Base-by-base conservation (phyloP, 129 eudicot genomes). In the Daucus carota region DNA sequence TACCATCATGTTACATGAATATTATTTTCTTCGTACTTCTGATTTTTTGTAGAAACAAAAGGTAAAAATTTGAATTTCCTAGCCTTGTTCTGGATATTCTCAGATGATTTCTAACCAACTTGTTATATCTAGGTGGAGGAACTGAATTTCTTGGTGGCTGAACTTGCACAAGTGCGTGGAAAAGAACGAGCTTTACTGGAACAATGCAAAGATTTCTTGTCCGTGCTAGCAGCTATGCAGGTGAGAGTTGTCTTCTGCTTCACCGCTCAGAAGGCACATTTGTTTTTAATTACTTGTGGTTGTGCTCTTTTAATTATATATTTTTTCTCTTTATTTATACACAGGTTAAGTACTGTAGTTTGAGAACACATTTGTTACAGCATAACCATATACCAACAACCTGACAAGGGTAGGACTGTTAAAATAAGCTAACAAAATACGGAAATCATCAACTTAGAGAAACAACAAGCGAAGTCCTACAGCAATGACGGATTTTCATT, bases 291-390 rank as follows among this genome's bases (percentile, higher is more conserved):
- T 28, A 28, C 78, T 60, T 28, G 57, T 13, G 36, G 31, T 20
- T 16, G 4, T 3, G 34, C 22, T 50, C 6, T 29, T 26, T 26
- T 5, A 38, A 5, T 13, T 18, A 36, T 65, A 28, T 20, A 41
- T 22, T 45, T 65, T 77, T 68, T 60, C 42, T 67, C 70, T 77
- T n/a, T n/a, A 44, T 28, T 75, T 32, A 38, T 77, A 73, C 67
- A 73, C 93, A 94, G 98, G 96, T 87, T 78, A 94, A 81, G 83
- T 87, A 91, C 76, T 89, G 85, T 87, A 93, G 97, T 83, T 76
- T 93, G 90, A 87, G 98, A 86, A 87, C 98, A 12, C 92, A 91
- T 40, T 78, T 70, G 76, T 73, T 93, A 78, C 98, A 93, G 82
- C 84, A 80, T 32, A 87, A 84, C 77, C 89, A 60, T 67, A 73